Conservation (phyloP, 805 yeast genomes). For the Tetrapisispora arboricola region DNA sequence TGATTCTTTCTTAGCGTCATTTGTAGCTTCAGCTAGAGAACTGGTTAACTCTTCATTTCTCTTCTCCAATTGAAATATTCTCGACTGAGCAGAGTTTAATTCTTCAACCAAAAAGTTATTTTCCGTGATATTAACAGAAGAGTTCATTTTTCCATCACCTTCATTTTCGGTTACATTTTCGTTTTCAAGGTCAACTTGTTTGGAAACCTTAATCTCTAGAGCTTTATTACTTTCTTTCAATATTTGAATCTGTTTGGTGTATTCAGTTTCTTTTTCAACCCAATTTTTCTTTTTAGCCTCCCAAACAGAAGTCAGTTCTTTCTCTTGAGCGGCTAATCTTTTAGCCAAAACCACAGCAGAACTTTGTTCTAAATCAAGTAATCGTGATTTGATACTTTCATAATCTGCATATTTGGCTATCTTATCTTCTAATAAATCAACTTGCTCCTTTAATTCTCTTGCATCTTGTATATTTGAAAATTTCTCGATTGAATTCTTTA, state of each 20-base stretch:
- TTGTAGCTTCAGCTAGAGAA: conserved; percentile 47
- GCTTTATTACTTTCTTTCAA: conserved; percentile 52
- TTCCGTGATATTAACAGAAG: conserved; percentile 29
- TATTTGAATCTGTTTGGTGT: conserved; percentile 40
- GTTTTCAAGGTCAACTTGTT: conserved; percentile 36
- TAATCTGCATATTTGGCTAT: conserved; percentile 64
- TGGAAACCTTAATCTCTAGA: conserved; percentile 56
- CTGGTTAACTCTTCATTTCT: conserved; percentile 67
- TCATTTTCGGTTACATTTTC: conserved; percentile 20
- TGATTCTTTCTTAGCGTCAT: conserved; percentile 34
- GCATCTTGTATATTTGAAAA: conserved; percentile 46
- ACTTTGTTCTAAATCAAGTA: conserved; percentile 50
- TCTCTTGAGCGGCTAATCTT: conserved; percentile 58
- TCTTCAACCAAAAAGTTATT: conserved; percentile 65
- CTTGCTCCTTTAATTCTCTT: conserved; percentile 42
- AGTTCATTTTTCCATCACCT: conserved; percentile 14
- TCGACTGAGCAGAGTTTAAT: conserved; percentile 55
- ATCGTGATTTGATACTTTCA: conserved; percentile 56
- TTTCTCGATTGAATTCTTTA: conserved; percentile 60
- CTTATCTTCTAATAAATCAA: conserved; percentile 43
- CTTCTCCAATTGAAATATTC: conserved; percentile 61
- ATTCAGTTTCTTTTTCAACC: conserved; percentile 46
- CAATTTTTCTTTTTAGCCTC: conserved; percentile 70
- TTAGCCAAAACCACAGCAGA: conserved; percentile 44
- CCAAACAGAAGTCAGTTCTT: conserved; percentile 54